phyloP scores from a whole-genome alignment of 176 grass and related monocot species.

The Phoenix dactylifera region DNA sequence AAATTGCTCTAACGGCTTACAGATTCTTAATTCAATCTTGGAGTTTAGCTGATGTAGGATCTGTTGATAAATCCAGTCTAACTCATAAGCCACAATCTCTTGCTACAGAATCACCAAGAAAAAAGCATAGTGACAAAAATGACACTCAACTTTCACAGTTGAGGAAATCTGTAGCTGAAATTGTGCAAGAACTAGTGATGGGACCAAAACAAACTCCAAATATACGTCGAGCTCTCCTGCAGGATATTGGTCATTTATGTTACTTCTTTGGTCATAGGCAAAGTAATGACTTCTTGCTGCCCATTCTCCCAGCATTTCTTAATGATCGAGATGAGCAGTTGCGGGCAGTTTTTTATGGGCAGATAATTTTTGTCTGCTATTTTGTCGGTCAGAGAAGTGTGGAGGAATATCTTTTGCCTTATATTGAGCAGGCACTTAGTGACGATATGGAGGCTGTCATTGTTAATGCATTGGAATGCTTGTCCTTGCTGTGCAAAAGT shows the following conservation, averaged over 20 bases:
- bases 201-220: constrained; percentile 77
- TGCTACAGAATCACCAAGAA: constrained; percentile 30
- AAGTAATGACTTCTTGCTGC: constrained; percentile 92
- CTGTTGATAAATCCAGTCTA: constrained; percentile 38
- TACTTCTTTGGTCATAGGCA: constrained; percentile 94
- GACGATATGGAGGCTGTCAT: constrained; percentile 79
- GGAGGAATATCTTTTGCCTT: constrained; percentile 94
- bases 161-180: constrained; percentile 78
- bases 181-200: constrained; percentile 95
- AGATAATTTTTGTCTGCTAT: constrained; percentile 85
- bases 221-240: constrained; percentile 83
- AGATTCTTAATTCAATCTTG: constrained; percentile 62
- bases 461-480: constrained; percentile 80
- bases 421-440: constrained; percentile 87
- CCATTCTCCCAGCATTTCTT: constrained; percentile 90
- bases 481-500: constrained; percentile 78
- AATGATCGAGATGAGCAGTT: constrained; percentile 91
- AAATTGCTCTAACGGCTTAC: constrained; percentile 88
- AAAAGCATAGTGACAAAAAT: constrained; percentile 29
- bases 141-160: constrained; percentile 46
- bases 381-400: constrained; percentile 96
- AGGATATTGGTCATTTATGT: constrained; percentile 76
- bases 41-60: constrained; percentile 33
- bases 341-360: constrained; percentile 73
- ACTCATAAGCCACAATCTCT: constrained; percentile 18